Evolutionary conservation across 2,329 filamentous ascomycete genomes (phyloP).

Genomic region (Cryphonectria parasitica): DNA sequence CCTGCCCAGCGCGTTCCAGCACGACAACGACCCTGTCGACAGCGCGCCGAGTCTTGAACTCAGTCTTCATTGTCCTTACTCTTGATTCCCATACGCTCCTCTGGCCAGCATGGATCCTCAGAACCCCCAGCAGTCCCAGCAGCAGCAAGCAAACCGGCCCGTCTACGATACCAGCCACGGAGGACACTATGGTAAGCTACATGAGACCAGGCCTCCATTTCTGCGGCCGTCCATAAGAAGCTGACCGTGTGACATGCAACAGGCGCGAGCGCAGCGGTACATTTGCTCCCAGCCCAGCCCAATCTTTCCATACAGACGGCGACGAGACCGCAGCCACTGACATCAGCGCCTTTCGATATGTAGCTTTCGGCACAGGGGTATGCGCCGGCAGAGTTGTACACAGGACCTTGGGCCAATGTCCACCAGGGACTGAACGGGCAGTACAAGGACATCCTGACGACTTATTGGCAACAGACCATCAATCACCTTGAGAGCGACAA

Average conservation of each 20-base stretch:
- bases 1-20: conserved; percentile 21
- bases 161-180: conserved; percentile 76
- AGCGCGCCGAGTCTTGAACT: conserved; percentile 15
- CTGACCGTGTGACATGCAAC: conserved; percentile 32
- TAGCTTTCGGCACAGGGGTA: conserved; percentile 86
- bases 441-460: conserved; percentile 96
- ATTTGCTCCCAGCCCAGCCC: conserved; percentile 37
- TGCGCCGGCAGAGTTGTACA: conserved; percentile 91
- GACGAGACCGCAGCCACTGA: conserved; percentile 14
- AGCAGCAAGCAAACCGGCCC: conserved; percentile 60
- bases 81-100: conserved; percentile 6
- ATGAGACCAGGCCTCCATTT: conserved; percentile 15
- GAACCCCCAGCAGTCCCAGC: conserved; percentile 59
- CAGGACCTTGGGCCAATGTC: conserved; percentile 94
- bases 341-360: conserved; percentile 33
- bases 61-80: neutral
- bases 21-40: conserved; percentile 11
- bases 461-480: conserved; percentile 99
- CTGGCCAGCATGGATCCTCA: conserved; percentile 56
- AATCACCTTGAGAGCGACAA: conserved; percentile 92
- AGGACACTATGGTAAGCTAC: conserved; percentile 73
- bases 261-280: conserved; percentile 72
- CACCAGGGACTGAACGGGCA: conserved; percentile 92
- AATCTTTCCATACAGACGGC: neutral
- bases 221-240: conserved; percentile 28